Conservation (phyloP, 441 rosid genomes). For the Populus hybrid region DNA sequence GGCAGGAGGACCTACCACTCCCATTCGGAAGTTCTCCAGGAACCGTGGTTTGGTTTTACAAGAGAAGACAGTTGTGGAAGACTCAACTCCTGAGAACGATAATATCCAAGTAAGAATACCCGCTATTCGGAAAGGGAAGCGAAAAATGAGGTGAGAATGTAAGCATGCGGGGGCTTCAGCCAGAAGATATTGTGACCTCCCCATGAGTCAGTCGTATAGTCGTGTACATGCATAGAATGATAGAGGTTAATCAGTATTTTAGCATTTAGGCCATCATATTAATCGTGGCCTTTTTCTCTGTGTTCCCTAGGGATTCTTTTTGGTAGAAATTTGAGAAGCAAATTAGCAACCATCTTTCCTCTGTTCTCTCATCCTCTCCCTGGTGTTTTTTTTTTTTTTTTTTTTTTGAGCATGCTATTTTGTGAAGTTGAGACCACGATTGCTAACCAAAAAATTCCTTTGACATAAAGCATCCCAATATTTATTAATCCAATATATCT, state of each 20-base stretch:
- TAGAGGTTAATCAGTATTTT: no score
- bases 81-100: conserved; percentile 17
- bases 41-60: conserved; percentile 35
- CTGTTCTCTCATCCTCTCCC: not conserved
- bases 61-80: conserved; percentile 30
- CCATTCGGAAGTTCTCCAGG: conserved; percentile 36
- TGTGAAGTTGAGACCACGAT: no score
- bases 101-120: conserved; percentile 6
- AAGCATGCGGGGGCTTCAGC: no score
- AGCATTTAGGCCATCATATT: not conserved
- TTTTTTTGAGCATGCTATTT: no score
- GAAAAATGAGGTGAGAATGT: conserved; percentile 11
- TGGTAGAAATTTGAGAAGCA: not conserved
- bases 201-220: not conserved
- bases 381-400: not conserved
- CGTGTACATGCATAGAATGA: not conserved
- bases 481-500: no score
- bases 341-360: not conserved
- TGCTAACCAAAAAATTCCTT: no score
- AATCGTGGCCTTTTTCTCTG: not conserved
- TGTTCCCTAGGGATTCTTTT: not conserved
- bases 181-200: not conserved
- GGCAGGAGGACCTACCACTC: conserved; percentile 24
- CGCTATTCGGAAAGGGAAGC: conserved; percentile 15
- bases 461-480: no score